Evolutionary conservation across 371 early-diverging fungal genomes (phyloP).

Genomic region (Lichtheimia hyalospora): DNA sequence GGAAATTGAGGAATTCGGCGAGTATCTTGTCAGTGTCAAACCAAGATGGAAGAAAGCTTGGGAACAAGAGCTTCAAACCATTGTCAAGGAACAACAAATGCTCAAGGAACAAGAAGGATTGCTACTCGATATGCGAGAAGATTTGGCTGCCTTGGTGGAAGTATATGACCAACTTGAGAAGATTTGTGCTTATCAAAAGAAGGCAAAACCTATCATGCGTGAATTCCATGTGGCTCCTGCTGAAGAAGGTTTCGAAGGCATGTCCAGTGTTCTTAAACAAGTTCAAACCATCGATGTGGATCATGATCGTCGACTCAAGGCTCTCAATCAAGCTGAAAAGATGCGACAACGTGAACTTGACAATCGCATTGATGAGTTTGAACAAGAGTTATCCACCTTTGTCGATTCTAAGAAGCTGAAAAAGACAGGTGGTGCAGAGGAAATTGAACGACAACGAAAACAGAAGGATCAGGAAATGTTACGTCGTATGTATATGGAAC

Average conservation of each 20-base stretch:
- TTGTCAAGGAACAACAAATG: constrained; percentile 79
- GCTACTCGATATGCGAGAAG: constrained; percentile 72
- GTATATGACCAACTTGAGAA: constrained; percentile 68
- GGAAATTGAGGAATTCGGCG: constrained; percentile 58
- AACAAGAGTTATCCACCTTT: constrained; percentile 67
- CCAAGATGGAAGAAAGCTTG: constrained; percentile 84
- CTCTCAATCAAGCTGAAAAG: constrained; percentile 66
- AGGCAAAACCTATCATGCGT: constrained; percentile 34
- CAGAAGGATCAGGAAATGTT: constrained; percentile 65
- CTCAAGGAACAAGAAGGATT: constrained; percentile 78
- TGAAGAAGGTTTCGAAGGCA: constrained; percentile 66
- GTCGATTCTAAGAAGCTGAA: constrained; percentile 64
- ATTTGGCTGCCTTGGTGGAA: constrained; percentile 60
- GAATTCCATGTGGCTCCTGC: constrained; percentile 59
- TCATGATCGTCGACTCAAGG: constrained; percentile 63
- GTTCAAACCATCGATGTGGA: constrained; percentile 69
- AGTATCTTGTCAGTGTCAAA: constrained; percentile 63
- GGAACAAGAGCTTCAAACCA: constrained; percentile 80
- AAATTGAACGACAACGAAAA: constrained; percentile 64
- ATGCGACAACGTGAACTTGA: constrained; percentile 66
- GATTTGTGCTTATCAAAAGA: constrained; percentile 61
- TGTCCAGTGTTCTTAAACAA: constrained; percentile 67
- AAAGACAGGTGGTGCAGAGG: constrained; percentile 76
- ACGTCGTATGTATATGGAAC: constrained; percentile 25
- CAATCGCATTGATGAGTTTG: constrained; percentile 71